These are phyloP conservation scores for Aspergillus olivimuriae DNA, from an alignment of 495 filamentous ascomycete genomes.

Conservation along the genomic window DNA sequence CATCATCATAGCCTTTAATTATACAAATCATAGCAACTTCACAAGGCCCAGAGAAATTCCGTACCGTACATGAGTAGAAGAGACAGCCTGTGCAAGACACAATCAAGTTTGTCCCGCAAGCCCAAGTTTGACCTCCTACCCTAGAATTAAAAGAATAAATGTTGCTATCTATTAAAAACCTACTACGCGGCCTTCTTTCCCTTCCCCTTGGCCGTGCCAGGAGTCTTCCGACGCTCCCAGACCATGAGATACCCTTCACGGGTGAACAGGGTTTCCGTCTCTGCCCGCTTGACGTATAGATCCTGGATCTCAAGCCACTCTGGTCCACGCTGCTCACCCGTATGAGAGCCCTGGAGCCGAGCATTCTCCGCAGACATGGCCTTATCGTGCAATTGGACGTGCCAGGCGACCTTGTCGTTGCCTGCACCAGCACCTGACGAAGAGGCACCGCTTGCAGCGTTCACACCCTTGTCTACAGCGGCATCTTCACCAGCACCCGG, in stretches of 20 bases:
- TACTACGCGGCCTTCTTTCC: slow-evolving; percentile 28
- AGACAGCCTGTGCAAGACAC: too few species aligned
- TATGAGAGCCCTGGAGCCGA: slow-evolving; percentile 24
- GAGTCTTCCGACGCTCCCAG: slow-evolving; percentile 76
- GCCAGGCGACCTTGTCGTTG: slow-evolving; percentile 48
- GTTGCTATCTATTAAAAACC: too few species aligned
- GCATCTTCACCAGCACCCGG: slow-evolving; percentile 63
- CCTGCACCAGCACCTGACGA: slow-evolving; percentile 37
- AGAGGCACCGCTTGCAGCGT: slow-evolving; percentile 62
- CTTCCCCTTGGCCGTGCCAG: slow-evolving; percentile 37
- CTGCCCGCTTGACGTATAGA: slow-evolving; percentile 80
- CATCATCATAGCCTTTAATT: slow-evolving; percentile 10
- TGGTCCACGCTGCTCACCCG: slow-evolving; percentile 34
- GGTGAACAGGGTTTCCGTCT: slow-evolving; percentile 81
- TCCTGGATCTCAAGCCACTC: slow-evolving; percentile 96
- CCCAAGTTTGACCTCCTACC: too few species aligned
- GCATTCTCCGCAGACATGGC: slow-evolving; percentile 36
- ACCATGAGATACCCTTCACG: slow-evolving; percentile 93
- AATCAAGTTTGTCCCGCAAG: too few species aligned
- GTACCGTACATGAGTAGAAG: too few species aligned
- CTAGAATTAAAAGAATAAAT: too few species aligned
- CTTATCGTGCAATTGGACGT: slow-evolving; percentile 54
- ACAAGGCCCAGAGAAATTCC: too few species aligned
- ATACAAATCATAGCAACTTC: slow-evolving; percentile 7
- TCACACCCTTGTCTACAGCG: slow-evolving; percentile 75